These are phyloP conservation scores for Allium fistulosum DNA, from an alignment of 106 monocot genomes.

Conservation along the genomic window DNA sequence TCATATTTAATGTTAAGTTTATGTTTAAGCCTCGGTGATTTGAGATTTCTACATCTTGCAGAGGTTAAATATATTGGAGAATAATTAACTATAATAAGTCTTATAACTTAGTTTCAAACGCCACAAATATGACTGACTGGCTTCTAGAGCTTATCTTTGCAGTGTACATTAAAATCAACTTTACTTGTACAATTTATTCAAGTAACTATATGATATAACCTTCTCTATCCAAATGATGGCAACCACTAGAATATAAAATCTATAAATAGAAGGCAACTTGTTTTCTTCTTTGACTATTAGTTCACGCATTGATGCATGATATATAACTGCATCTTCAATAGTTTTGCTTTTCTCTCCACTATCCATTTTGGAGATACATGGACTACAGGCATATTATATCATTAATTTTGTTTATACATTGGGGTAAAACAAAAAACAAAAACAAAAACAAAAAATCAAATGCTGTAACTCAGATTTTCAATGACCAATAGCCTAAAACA, in stretches of 20 bases:
- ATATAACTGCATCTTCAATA: neutral
- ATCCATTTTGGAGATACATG: neutral
- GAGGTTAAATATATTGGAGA: too few relatives aligned
- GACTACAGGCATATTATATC: neutral
- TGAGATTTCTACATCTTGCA: too few relatives aligned
- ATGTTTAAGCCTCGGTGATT: too few relatives aligned
- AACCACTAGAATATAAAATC: neutral
- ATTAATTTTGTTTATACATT: neutral
- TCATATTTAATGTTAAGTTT: too few relatives aligned
- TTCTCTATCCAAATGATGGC: slow-evolving; percentile 6
- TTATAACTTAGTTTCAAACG: too few relatives aligned
- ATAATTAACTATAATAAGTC: too few relatives aligned
- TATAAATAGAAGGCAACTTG: slow-evolving; percentile 7
- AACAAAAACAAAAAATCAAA: neutral
- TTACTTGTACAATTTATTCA: neutral
- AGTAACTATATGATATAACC: neutral
- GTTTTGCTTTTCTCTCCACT: neutral
- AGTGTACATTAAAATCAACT: neutral
- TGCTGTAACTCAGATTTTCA: neutral
- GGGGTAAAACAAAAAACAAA: neutral
- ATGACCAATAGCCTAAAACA: neutral
- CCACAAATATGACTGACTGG: too few relatives aligned
- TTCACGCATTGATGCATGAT: neutral
- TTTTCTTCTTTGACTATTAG: neutral
- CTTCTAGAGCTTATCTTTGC: neutral